phyloP scores from a whole-genome alignment of 139 green algal genomes.

The Auxenochlorella protothecoides region DNA sequence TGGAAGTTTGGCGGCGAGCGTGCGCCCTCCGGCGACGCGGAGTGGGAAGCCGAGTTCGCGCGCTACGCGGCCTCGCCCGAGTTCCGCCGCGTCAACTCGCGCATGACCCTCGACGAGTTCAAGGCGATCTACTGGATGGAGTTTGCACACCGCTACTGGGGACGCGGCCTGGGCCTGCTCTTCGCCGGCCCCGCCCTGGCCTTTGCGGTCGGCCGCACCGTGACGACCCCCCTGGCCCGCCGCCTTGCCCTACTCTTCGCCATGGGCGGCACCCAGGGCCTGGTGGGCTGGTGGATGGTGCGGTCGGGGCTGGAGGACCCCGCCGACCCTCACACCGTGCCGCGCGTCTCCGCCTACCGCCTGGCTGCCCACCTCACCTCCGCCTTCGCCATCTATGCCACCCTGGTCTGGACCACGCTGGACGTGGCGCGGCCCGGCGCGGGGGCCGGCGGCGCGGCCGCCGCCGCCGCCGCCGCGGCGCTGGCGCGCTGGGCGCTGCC shows the following conservation, averaged over 20 bases:
- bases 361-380: conserved; percentile 89
- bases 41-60: conserved; percentile 84
- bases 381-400: conserved; percentile 90
- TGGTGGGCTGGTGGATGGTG: conserved; percentile 99
- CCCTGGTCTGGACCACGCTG: conserved; percentile 87
- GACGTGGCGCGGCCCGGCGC: conserved; percentile 42
- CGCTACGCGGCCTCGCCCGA: conserved; percentile 87
- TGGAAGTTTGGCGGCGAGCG: conserved; percentile 92
- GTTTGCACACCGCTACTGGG: conserved; percentile 93
- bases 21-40: conserved; percentile 24
- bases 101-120: conserved; percentile 94
- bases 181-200: conserved; percentile 72
- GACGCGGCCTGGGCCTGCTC: conserved; percentile 53
- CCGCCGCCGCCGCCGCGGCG: conserved; percentile 17
- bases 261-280: conserved; percentile 79
- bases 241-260: conserved; percentile 76
- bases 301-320: conserved; percentile 48
- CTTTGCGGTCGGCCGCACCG: conserved; percentile 61
- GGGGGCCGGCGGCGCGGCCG: conserved; percentile 4
- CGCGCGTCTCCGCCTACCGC: conserved; percentile 89
- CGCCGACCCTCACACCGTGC: conserved; percentile 30
- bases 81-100: conserved; percentile 71
- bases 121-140: conserved; percentile 99
- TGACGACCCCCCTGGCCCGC: conserved; percentile 58
- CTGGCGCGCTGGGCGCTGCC: conserved; percentile 44